Conservation (phyloP, 768 basidiomycete species). For the Phlebiopsis gigantea region DNA sequence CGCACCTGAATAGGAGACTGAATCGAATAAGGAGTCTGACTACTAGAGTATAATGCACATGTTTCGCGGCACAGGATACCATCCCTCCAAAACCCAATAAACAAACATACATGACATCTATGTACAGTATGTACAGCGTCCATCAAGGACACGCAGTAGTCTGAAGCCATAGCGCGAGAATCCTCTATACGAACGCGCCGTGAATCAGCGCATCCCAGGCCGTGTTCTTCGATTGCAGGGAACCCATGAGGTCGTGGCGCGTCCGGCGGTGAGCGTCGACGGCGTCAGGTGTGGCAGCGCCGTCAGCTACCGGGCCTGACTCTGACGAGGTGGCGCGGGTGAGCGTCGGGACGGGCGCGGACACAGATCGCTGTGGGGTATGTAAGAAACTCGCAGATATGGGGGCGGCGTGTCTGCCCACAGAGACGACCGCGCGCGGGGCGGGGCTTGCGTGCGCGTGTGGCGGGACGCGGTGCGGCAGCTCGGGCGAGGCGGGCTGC, state of each 20-base stretch:
- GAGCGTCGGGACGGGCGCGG: conserved; percentile 7
- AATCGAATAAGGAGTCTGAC: no score
- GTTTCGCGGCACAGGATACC: no score
- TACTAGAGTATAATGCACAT: no score
- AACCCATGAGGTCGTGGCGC: conserved; percentile 48
- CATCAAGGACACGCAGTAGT: no score
- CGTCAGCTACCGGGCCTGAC: conserved; percentile 1
- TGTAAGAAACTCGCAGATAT: not conserved
- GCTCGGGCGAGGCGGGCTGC: conserved; percentile 5
- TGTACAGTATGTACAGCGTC: no score
- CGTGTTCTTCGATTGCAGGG: conserved; percentile 56
- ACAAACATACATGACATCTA: no score
- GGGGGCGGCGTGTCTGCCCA: conserved; percentile 3
- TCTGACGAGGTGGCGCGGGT: not conserved
- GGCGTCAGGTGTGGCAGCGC: not conserved
- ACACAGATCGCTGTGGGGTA: not conserved
- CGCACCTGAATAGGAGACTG: no score
- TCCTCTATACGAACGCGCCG: conserved; percentile 58
- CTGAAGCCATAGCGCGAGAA: no score
- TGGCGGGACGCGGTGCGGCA: not conserved
- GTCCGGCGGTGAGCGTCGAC: conserved; percentile 23
- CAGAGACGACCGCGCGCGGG: not conserved
- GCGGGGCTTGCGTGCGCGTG: not conserved
- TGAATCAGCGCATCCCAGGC: conserved; percentile 68
- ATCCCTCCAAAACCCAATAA: no score